Conservation (phyloP, 306 rosid genomes). For the Vigna unguiculata region DNA sequence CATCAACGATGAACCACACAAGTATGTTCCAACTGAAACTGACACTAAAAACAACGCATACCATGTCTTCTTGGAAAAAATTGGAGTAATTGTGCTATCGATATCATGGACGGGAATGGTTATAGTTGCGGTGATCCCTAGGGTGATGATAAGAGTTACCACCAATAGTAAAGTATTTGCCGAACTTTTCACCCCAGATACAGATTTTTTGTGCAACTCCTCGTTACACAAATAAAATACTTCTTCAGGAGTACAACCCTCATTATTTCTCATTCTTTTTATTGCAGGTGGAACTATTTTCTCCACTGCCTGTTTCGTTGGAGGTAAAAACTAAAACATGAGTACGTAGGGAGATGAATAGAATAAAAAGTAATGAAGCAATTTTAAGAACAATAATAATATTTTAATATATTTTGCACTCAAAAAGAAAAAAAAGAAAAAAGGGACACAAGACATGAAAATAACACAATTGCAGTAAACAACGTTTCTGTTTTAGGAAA, state of each 20-base stretch:
- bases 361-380: too few relatives aligned
- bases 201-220: not conserved
- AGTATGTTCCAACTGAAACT: not conserved
- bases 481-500: not conserved
- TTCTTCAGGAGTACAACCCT: not conserved
- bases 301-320: too few relatives aligned
- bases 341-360: too few relatives aligned
- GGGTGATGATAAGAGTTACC: not conserved
- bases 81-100: not conserved
- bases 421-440: too few relatives aligned
- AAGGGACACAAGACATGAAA: too few relatives aligned
- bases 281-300: too few relatives aligned
- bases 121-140: not conserved
- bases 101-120: not conserved
- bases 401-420: too few relatives aligned
- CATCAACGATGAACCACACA: not conserved
- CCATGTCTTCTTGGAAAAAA: not conserved
- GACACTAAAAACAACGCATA: not conserved
- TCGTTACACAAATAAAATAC: not conserved
- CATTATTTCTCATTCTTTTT: not conserved
- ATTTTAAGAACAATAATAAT: too few relatives aligned
- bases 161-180: not conserved
- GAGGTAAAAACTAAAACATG: too few relatives aligned
- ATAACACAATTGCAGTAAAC: too few relatives aligned
- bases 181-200: not conserved